Evolutionary conservation across 352 stramenopile genomes (phyloP).

Genomic region (Elongisporangium anandrum): DNA sequence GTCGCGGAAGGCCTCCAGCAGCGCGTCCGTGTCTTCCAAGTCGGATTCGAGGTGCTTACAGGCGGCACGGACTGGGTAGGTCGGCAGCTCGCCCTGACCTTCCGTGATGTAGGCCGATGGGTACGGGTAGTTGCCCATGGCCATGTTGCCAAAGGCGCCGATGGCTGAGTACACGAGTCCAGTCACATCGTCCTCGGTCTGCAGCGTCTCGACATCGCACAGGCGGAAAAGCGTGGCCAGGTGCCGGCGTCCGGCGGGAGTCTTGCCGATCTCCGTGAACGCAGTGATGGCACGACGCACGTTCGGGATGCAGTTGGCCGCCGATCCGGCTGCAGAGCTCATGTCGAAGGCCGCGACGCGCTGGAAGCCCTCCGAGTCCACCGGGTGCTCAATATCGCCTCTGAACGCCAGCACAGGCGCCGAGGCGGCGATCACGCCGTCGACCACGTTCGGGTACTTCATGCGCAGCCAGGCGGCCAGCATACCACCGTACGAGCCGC

Average conservation of each 20-base stretch:
- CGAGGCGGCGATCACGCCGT: constrained; percentile 58
- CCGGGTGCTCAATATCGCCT: constrained; percentile 27
- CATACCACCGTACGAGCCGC: constrained; percentile 78
- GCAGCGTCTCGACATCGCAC: constrained; percentile 18
- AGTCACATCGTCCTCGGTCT: constrained; percentile 16
- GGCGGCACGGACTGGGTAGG: constrained; percentile 30
- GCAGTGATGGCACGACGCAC: constrained; percentile 16
- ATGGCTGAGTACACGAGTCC: constrained; percentile 6
- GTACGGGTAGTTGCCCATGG: constrained; percentile 49
- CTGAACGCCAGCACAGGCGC: constrained; percentile 58
- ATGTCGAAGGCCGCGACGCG: constrained; percentile 39
- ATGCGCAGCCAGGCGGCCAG: constrained; percentile 66
- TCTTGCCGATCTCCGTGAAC: constrained; percentile 11
- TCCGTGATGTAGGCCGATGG: constrained; percentile 47
- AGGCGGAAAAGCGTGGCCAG: constrained; percentile 21
- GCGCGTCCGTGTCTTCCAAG: constrained; percentile 16
- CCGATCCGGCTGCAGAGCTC: constrained; percentile 22
- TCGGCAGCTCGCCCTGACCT: constrained; percentile 26
- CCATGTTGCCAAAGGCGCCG: constrained; percentile 24
- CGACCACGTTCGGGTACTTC: constrained; percentile 72
- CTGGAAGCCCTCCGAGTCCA: constrained; percentile 38
- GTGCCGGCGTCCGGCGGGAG: constrained; percentile 13
- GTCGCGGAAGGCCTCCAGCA: constrained; percentile 28
- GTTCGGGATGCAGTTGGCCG: constrained; percentile 33
- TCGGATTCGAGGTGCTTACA: constrained; percentile 23